A percentile compares a stretch with the other conserved stretches of the same genome.
Evolutionary conservation across 2,329 filamentous ascomycete species (phyloP).

Genomic region (Talaromyces sp.): DNA sequence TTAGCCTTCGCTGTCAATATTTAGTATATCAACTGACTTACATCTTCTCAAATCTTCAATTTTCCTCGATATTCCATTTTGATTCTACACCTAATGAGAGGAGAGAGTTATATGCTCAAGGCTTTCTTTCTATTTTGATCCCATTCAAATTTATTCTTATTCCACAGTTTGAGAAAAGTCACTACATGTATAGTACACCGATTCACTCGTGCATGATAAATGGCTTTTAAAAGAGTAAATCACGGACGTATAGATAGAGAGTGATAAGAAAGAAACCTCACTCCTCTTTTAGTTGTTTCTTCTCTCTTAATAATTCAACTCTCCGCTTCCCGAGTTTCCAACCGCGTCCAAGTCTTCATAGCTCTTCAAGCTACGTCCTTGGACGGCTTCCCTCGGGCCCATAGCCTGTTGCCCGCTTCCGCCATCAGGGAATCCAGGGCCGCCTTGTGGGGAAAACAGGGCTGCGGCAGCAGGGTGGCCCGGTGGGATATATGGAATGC

Average conservation of each 20-base stretch:
- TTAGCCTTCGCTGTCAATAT: not conserved
- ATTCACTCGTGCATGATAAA: not conserved
- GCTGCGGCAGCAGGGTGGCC: conserved; percentile 35
- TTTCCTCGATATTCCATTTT: not conserved
- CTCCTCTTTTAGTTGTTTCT: not conserved
- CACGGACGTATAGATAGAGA: not conserved
- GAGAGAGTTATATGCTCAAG: not conserved
- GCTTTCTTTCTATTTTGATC: not conserved
- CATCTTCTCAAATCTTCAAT: not conserved
- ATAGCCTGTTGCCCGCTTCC: conserved; percentile 68
- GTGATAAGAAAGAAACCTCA: not conserved
- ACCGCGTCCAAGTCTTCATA: conserved; percentile 96
- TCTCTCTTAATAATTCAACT: conserved; percentile 73
- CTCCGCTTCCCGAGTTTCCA: conserved; percentile 66
- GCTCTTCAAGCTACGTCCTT: conserved; percentile 88
- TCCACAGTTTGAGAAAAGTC: conserved; percentile 38
- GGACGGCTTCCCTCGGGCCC: conserved; percentile 84
- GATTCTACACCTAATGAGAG: not conserved
- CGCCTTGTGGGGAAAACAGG: conserved; percentile 6
- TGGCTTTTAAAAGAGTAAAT: not conserved
- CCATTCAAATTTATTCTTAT: not conserved
- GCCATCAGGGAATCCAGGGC: conserved; percentile 39
- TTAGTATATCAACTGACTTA: not conserved
- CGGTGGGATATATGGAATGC: conserved; percentile 29
- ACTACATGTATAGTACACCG: conserved; percentile 55